Evolutionary conservation across 2,329 filamentous ascomycete genomes (phyloP), one percentile per base, ranked within the genome.

Genomic region (Pseudocercospora eumusae): DNA sequence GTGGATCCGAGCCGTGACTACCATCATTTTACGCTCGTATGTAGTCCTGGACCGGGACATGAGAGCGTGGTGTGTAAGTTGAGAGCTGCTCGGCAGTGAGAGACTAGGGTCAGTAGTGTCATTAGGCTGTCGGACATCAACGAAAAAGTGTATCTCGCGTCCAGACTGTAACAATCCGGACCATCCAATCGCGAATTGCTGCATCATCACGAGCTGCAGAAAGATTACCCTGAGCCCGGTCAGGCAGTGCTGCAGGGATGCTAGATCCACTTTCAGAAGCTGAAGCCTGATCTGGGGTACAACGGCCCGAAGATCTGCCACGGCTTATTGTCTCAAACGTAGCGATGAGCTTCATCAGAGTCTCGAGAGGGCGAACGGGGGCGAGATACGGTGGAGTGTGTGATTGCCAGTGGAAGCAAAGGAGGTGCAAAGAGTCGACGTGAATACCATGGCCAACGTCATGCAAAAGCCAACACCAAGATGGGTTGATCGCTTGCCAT

Each of bases 401-500:
- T 31, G 28, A 31, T 10, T 31, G 28, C 10, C 9, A 31, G 28
- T n/a, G n/a, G n/a, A n/a, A n/a, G n/a, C n/a, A n/a, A n/a, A n/a
- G n/a, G n/a, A n/a, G n/a, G n/a, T n/a, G n/a, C n/a, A n/a, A n/a
- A n/a, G n/a, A n/a, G n/a, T n/a, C n/a, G n/a, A n/a, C n/a, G n/a
- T n/a, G n/a, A n/a, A n/a, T 11, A 25, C 21, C 28, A 56, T 40
- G 36, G 1, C 33, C 20, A 13, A 1, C 18, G 13, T 18, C 13
- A 10, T 10, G n/a, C 20, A 10, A 18, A 56, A 36, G 36, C 20
- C 27, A 18, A 57, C 28, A 5, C 27, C 59, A 27, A 57, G 60
- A 58, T 62, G 60, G 60, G 49, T 62, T 47, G 60, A 62, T 44
- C 55, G 49, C 23, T 27, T 62, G 25, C 31, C 20, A 11, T 2